A percentile compares a stretch with the other conserved stretches of the same genome.
Evolutionary conservation across 2,329 filamentous ascomycete genomes (phyloP).

Genomic region (Rhynchosporium secalis): DNA sequence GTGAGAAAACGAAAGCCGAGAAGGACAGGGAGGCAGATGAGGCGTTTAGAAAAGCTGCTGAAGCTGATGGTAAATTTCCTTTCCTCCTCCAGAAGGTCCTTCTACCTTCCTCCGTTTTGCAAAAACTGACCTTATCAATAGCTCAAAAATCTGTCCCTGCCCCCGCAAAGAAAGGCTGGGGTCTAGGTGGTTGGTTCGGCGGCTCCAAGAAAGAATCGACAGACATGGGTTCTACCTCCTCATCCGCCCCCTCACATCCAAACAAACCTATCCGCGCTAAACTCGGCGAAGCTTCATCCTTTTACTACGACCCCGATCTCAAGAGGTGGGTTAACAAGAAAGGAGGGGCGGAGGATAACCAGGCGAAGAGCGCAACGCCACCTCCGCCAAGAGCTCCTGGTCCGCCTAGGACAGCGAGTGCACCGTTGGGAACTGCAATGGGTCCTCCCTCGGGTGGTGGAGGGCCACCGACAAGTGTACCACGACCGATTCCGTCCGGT

Average conservation of each 20-base stretch:
- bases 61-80: conserved; percentile 61
- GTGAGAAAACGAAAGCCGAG: conserved; percentile 62
- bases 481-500: conserved; percentile 3
- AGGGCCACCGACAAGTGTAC: conserved; percentile 13
- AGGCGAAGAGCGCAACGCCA: conserved; percentile 65
- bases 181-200: conserved; percentile 82
- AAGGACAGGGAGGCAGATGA: conserved; percentile 81
- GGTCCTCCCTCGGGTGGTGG: conserved; percentile 4
- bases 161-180: conserved; percentile 69
- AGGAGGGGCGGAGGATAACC: conserved; percentile 59
- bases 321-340: conserved; percentile 99
- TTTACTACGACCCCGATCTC: conserved; percentile 92
- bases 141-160: conserved; percentile 60
- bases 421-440: conserved; percentile 14
- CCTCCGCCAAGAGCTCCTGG: conserved; percentile 69
- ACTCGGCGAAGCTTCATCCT: conserved; percentile 87
- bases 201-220: conserved; percentile 60
- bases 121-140: conserved; percentile 39
- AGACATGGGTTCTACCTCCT: conserved; percentile 32
- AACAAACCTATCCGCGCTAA: conserved; percentile 85
- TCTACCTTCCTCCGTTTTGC: conserved; percentile 24
- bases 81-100: background rate
- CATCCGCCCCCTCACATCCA: conserved; percentile 35
- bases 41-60: conserved; percentile 80
- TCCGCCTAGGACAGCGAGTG: conserved; percentile 42